These are phyloP conservation scores for Heterobasidion occidentale DNA, from an alignment of 1,284 basidiomycete species.

Conservation along the genomic window DNA sequence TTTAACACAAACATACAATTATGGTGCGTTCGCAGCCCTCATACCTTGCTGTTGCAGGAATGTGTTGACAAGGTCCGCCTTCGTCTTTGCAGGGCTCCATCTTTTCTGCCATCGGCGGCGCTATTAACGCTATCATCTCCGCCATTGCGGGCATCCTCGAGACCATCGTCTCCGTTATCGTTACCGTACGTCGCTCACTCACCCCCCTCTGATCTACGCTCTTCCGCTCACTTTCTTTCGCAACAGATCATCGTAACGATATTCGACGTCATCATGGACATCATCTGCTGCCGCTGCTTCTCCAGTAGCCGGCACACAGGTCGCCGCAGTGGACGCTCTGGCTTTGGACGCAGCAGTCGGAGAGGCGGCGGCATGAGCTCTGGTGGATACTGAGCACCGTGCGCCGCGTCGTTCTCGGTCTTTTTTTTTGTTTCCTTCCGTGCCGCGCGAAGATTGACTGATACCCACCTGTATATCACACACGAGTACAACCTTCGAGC, in stretches of 20 bases:
- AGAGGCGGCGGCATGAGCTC: neutral
- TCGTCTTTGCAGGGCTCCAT: conserved; percentile 38
- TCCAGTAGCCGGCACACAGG: neutral
- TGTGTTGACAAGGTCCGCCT: too few relatives aligned
- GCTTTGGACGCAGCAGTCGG: neutral
- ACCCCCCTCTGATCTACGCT: neutral
- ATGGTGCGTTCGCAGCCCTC: too few relatives aligned
- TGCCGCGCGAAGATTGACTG: too few relatives aligned
- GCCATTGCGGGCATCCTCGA: conserved; percentile 50
- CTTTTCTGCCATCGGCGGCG: conserved; percentile 51
- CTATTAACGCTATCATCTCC: conserved; percentile 46
- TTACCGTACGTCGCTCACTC: conserved; percentile 31
- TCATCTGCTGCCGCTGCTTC: conserved; percentile 5
- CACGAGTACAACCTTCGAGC: too few relatives aligned
- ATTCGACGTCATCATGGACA: conserved; percentile 21
- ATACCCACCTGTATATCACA: too few relatives aligned
- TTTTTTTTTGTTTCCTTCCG: too few relatives aligned
- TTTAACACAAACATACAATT: too few relatives aligned
- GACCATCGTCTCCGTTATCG: conserved; percentile 50
- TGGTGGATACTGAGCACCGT: too few relatives aligned
- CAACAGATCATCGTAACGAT: conserved; percentile 52
- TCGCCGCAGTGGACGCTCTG: neutral
- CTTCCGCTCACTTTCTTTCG: neutral
- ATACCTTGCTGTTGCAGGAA: too few relatives aligned
- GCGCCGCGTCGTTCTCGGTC: too few relatives aligned